Evolutionary conservation across 2,329 filamentous ascomycete species (phyloP), one percentile per base, ranked within the genome.

Genomic region (Esteya vermicola): DNA sequence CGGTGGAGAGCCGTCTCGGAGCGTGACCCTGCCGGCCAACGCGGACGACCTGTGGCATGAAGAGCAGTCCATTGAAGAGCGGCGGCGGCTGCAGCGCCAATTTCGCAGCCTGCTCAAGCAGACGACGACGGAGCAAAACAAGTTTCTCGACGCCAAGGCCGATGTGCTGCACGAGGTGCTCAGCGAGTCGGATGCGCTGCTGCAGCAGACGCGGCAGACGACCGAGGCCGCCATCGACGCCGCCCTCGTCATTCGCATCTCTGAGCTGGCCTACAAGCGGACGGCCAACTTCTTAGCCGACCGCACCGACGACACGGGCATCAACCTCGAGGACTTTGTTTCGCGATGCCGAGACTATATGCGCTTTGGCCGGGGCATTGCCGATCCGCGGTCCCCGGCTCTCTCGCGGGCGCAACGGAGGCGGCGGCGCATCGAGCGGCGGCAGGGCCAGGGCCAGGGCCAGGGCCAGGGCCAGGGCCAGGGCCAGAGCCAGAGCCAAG

Each of bases 301-400:
- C 7, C 47, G 45, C 27, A 80, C 81, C 50, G 63, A 71, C 2
- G 74, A 75, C 3, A 76, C 81, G 38, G 85, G 86, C 8, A 63
- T 98, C 19, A 88, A 96, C 52, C 69, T 93, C 0, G 88, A 96
- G 45, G 84, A 94, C 51, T 93, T 96, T 52, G 75, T 96, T 13
- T 82, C 83, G 1, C 93, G 93, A 58, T 89, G 82, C 56, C 85
- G 93, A 44, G 74, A 72, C 4, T 96, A 83, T 55, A 95, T 96
- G 85, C 76, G 75, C 19, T 68, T 72, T 27, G 81, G 75, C 4
- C 64, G 70, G 8, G 70, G 69, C 10, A 70, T 72, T 20, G 59
- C 60, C 13, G 63, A 71, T 36, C 64, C 70, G 30, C 55, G 69
- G 31, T 65, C 64, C 2, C 62, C 63, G 8, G 69, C 70, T 37